phyloP scores from a whole-genome alignment of 2,329 filamentous ascomycete genomes.

The Colletotrichum ledebouriae region DNA sequence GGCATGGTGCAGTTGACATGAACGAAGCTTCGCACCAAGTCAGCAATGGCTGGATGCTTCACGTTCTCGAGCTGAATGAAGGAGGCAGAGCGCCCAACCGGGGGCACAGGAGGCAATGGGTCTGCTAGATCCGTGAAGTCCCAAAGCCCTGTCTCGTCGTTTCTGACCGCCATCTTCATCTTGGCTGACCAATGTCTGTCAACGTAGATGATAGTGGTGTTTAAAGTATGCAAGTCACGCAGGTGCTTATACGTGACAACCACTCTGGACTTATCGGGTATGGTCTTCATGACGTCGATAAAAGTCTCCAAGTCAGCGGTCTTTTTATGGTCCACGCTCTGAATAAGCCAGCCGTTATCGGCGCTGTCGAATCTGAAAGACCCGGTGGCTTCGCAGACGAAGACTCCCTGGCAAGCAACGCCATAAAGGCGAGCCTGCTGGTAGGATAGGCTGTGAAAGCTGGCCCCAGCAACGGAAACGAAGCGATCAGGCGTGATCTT shows the following conservation, averaged over 20 bases:
- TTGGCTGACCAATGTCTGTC: constrained; percentile 97
- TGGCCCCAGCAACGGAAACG: constrained; percentile 91
- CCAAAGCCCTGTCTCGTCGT: constrained; percentile 92
- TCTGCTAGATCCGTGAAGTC: constrained; percentile 91
- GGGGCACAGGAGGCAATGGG: constrained; percentile 79
- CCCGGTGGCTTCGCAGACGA: constrained; percentile 92
- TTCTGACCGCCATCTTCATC: constrained; percentile 92
- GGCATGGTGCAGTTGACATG: constrained; percentile 94
- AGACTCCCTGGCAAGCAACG: constrained; percentile 91
- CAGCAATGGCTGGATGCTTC: constrained; percentile 89
- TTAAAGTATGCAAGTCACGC: constrained; percentile 91
- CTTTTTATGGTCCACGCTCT: constrained; percentile 91
- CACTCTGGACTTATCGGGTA: constrained; percentile 85
- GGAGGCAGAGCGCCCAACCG: constrained; percentile 81
- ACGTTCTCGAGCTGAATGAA: constrained; percentile 95
- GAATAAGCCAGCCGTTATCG: constrained; percentile 93
- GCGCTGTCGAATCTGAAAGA: constrained; percentile 95
- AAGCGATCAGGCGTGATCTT: constrained; percentile 96
- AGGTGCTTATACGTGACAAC: constrained; percentile 97
- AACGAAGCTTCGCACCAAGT: constrained; percentile 94
- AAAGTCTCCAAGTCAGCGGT: constrained; percentile 90
- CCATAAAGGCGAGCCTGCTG: constrained; percentile 97
- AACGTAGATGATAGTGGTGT: constrained; percentile 91
- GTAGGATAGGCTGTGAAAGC: constrained; percentile 97
- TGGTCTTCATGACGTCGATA: constrained; percentile 88